phyloP scores from a whole-genome alignment of 768 basidiomycete species.

The Macrolepiota dolichaula region DNA sequence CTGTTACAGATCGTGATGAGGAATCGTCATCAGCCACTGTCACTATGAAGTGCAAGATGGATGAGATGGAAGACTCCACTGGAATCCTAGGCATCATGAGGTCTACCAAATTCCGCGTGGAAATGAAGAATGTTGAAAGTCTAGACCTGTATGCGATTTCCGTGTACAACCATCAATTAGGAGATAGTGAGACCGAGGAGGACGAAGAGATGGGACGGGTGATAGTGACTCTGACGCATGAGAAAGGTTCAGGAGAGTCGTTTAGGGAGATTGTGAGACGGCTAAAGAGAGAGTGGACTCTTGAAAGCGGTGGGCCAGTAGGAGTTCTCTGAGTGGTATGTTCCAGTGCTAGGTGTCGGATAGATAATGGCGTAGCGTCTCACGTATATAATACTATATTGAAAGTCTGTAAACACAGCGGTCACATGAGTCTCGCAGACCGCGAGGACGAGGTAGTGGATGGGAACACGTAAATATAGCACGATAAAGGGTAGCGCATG shows the following conservation, averaged over 20 bases:
- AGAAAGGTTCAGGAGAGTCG: constrained; percentile 82
- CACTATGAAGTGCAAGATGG: constrained; percentile 72
- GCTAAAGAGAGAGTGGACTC: constrained; percentile 67
- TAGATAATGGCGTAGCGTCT: neutral
- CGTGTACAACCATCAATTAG: neutral
- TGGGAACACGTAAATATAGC: constrained; percentile 8
- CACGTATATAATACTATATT: neutral
- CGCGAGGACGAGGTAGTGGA: constrained; percentile 1
- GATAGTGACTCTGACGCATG: constrained; percentile 66
- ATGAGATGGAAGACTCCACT: constrained; percentile 58
- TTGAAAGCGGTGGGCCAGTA: constrained; percentile 32
- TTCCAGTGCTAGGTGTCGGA: neutral
- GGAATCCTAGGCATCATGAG: constrained; percentile 57
- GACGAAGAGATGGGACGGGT: constrained; percentile 35
- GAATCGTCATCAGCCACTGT: constrained; percentile 46
- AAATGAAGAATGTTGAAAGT: constrained; percentile 40
- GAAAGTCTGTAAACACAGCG: neutral
- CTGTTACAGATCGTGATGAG: constrained; percentile 50
- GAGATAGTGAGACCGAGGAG: constrained; percentile 31
- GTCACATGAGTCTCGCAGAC: neutral
- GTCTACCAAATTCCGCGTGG: constrained; percentile 79
- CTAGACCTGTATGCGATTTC: constrained; percentile 12
- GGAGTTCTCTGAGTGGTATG: constrained; percentile 3
- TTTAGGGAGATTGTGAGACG: constrained; percentile 74
- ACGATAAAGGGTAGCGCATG: constrained; percentile 5